Evolutionary conservation across 768 basidiomycete genomes (phyloP), one percentile per base, ranked within the genome.

Genomic region (Pleurotus tuoliensis): DNA sequence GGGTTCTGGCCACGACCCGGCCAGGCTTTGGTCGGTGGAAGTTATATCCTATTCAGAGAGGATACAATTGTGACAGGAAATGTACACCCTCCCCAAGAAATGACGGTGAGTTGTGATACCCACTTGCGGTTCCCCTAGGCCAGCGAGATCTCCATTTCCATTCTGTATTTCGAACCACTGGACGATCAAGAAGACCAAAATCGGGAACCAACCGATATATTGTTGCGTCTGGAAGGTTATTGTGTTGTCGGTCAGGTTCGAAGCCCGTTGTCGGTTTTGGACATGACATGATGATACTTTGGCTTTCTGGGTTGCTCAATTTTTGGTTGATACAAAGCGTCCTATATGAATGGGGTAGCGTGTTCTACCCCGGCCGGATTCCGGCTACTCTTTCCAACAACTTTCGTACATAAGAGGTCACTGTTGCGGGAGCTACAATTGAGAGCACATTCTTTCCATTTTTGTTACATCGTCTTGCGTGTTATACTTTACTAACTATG

Each of bases 151-250:
- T 52, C 59, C 56, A 12, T 15, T 37, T 57, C 20, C 50, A 18
- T 18, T 52, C 61, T 56, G 44, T 44, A 56, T 12, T 59, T 39
- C 43, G 20, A 53, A 24, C 61, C 47, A 59, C 57, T 68, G 95
- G 95, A 82, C 90, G 82, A 73, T 71, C 52, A 94, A 98, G 95
- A 98, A 98, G 88, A 88, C 85, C 86, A 82, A 79, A 92, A 80
- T 84, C 88, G 91, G 80, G 61, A 58, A 58, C 64, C 78, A 71
- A 89, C 84, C 86, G 82, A 78, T 72, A 62, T 2, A 11, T 16
- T 64, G 67, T 65, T 62, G 67, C 61, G 56, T 59, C 34, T n/a
- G 40, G 11, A 30, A 16, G 45, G 22, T 39, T 25, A 13, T 50
- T 22, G 16, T 13, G 37, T 24, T 38, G 20, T 15, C 41, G 25